These are phyloP conservation scores for Neurospora sp. DNA, from an alignment of 495 filamentous ascomycete species.

Conservation along the genomic window DNA sequence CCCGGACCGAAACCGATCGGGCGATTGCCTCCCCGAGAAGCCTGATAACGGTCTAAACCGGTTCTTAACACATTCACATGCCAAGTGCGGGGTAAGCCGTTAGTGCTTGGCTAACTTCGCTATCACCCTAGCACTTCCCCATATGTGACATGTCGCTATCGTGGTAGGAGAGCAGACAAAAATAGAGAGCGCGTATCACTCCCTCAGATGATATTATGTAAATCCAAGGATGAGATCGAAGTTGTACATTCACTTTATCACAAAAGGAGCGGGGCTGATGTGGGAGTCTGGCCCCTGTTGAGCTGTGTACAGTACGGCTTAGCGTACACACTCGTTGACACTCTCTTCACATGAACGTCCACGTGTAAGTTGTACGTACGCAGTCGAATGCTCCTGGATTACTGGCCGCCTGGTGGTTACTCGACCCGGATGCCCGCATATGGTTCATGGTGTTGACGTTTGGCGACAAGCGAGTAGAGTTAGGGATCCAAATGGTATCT, in stretches of 20 bases:
- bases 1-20: background rate
- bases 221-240: background rate
- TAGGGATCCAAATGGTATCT: background rate
- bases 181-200: background rate
- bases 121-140: background rate
- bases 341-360: background rate
- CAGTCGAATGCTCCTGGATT: background rate
- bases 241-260: background rate
- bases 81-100: background rate
- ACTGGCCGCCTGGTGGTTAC: background rate
- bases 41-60: background rate
- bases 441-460: background rate
- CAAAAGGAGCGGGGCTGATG: background rate
- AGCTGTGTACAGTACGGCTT: background rate
- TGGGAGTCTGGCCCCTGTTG: background rate
- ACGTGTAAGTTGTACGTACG: background rate
- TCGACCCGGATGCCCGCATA: background rate
- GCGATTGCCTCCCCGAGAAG: background rate
- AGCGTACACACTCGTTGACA: background rate
- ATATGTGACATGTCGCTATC: background rate
- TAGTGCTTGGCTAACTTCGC: background rate
- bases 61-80: background rate
- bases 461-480: background rate
- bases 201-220: background rate
- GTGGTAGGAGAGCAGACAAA: background rate